Percentiles rank a stretch among this genome's conserved stretches.
phyloP scores from a whole-genome alignment of 2,329 filamentous ascomycete species.

The Chalaropsis ovoidea region DNA sequence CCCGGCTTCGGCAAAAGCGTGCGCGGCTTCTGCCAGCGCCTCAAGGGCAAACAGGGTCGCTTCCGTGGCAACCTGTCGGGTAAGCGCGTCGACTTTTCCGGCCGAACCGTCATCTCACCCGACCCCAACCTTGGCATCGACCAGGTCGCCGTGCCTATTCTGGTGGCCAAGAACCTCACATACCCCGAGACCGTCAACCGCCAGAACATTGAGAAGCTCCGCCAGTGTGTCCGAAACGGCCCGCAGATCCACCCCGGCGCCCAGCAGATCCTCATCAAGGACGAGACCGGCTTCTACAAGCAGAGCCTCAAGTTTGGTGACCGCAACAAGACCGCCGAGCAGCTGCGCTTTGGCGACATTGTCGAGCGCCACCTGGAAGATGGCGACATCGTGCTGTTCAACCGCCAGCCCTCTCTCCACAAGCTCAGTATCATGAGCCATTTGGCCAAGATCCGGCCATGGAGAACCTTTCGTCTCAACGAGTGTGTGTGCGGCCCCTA shows the following conservation, averaged over 20 bases:
- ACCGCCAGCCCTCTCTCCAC: constrained; percentile 92
- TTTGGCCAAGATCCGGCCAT: constrained; percentile 82
- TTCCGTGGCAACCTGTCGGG: constrained; percentile 95
- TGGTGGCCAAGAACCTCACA: constrained; percentile 93
- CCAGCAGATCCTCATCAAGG: constrained; percentile 66
- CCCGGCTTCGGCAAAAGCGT: constrained; percentile 79
- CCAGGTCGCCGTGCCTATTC: constrained; percentile 79
- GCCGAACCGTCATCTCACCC: constrained; percentile 91
- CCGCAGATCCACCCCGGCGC: constrained; percentile 76
- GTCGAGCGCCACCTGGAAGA: constrained; percentile 94
- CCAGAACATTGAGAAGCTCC: constrained; percentile 76
- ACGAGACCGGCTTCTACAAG: constrained; percentile 54
- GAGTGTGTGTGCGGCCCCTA: constrained; percentile 98
- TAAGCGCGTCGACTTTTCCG: constrained; percentile 97
- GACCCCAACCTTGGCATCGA: constrained; percentile 92
- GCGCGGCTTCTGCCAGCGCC: constrained; percentile 82
- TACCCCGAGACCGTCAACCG: constrained; percentile 82
- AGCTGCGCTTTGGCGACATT: constrained; percentile 71
- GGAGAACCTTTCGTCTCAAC: constrained; percentile 92
- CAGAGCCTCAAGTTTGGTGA: constrained; percentile 67
- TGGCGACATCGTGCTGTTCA: constrained; percentile 92
- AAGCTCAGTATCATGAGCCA: constrained; percentile 98
- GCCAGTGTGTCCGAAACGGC: constrained; percentile 63
- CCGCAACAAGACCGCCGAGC: constrained; percentile 57
- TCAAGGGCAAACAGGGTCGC: constrained; percentile 95